Evolutionary conservation across 78 protist species (phyloP).

Genomic region (Dictyostelium intermedium): DNA sequence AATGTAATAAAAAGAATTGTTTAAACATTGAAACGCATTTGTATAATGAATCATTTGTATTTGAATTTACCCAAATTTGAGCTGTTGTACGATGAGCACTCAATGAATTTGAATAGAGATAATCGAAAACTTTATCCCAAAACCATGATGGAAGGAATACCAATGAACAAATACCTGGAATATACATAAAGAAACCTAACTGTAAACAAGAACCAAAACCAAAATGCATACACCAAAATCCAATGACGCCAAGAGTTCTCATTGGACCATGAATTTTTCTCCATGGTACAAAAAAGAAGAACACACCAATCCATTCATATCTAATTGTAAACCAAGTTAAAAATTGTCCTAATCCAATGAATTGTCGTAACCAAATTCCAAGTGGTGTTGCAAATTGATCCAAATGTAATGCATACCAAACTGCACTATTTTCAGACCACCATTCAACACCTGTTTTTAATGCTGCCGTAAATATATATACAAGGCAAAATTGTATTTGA

Average conservation of each 20-base stretch:
- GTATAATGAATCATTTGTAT: not conserved
- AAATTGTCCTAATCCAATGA: slow-evolving; percentile 23
- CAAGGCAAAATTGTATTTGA: slow-evolving; percentile 6
- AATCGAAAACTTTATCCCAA: slow-evolving; percentile 35
- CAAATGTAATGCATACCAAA: slow-evolving; percentile 58
- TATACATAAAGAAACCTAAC: slow-evolving; percentile 63
- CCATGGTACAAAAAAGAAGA: slow-evolving; percentile 41
- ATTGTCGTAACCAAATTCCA: slow-evolving; percentile 24
- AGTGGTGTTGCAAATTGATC: slow-evolving; percentile 56
- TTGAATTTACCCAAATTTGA: not conserved
- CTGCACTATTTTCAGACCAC: slow-evolving; percentile 40
- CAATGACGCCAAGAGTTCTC: slow-evolving; percentile 41
- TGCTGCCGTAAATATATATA: slow-evolving; percentile 24
- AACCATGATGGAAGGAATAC: slow-evolving; percentile 60
- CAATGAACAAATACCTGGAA: slow-evolving; percentile 33
- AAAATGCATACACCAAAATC: slow-evolving; percentile 65
- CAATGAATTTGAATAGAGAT: not conserved
- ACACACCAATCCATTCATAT: slow-evolving; percentile 45
- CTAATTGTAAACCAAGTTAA: slow-evolving; percentile 39
- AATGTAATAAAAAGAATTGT: slow-evolving; percentile 33
- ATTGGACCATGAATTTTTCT: slow-evolving; percentile 27
- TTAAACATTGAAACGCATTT: not conserved
- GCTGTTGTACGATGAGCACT: not conserved
- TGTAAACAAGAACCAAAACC: slow-evolving; percentile 55
- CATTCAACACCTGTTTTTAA: slow-evolving; percentile 56